These are phyloP conservation scores for Fusarium bactridioides DNA, from an alignment of 2,329 filamentous ascomycete genomes.

Conservation along the genomic window DNA sequence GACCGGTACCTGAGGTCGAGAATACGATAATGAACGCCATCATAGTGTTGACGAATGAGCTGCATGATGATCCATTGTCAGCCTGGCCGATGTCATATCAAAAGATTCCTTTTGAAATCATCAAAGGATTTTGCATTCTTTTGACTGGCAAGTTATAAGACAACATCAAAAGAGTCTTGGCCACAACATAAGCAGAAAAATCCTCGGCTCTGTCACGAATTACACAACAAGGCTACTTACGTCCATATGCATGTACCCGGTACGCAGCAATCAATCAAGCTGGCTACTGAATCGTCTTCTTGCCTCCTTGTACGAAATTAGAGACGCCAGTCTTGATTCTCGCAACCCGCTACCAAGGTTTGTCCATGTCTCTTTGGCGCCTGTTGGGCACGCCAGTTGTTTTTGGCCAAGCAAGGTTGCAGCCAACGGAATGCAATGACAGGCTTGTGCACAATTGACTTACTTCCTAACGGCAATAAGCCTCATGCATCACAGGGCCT, in stretches of 20 bases:
- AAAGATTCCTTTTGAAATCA: neutral
- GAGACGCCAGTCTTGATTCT: conserved; percentile 10
- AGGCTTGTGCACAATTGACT: conserved; percentile 24
- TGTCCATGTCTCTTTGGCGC: conserved; percentile 18
- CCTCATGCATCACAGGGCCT: conserved; percentile 24
- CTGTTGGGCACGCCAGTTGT: conserved; percentile 16
- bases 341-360: conserved; percentile 11
- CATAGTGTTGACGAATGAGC: conserved; percentile 5
- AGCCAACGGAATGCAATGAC: conserved; percentile 28
- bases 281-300: conserved; percentile 29
- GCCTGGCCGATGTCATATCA: neutral
- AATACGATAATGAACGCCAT: conserved; percentile 17
- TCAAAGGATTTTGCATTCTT: conserved; percentile 9
- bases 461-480: conserved; percentile 34
- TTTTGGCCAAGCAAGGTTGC: conserved; percentile 28
- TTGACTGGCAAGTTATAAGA: conserved; percentile 3
- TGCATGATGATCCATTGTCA: neutral
- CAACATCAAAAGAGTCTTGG: conserved; percentile 3
- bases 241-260: conserved; percentile 10
- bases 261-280: conserved; percentile 17
- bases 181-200: conserved; percentile 9
- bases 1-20: conserved; percentile 9
- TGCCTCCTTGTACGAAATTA: conserved; percentile 15
- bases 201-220: neutral
- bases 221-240: conserved; percentile 7